Conservation (phyloP, 768 basidiomycete genomes). For the Neoboletus subvelutipes region DNA sequence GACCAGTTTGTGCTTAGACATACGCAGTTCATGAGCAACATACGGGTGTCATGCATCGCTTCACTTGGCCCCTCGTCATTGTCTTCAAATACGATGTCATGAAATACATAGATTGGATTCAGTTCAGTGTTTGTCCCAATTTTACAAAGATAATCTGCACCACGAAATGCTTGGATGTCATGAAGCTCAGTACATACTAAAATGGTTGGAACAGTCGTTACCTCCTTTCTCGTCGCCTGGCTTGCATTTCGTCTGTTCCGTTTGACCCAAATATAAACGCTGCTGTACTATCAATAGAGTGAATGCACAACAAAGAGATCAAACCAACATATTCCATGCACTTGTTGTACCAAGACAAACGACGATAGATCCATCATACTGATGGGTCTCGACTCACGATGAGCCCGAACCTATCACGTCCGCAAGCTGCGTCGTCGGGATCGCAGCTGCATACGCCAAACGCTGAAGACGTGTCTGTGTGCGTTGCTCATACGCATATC, state of each 20-base stretch:
- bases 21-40: too few relatives aligned
- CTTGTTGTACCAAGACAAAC: not conserved
- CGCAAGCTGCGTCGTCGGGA: constrained; percentile 52
- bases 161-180: too few relatives aligned
- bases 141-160: too few relatives aligned
- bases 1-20: too few relatives aligned
- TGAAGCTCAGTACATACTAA: too few relatives aligned
- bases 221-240: not conserved
- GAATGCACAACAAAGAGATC: not conserved
- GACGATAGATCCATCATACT: not conserved
- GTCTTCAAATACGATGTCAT: too few relatives aligned
- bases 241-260: not conserved
- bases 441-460: constrained; percentile 50
- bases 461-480: constrained; percentile 51
- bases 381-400: not conserved
- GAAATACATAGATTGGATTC: too few relatives aligned
- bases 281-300: not conserved
- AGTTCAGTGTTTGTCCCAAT: too few relatives aligned
- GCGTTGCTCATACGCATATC: constrained; percentile 52
- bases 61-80: too few relatives aligned
- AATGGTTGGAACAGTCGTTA: not conserved
- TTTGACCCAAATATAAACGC: not conserved
- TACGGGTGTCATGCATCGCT: too few relatives aligned
- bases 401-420: constrained; percentile 29
- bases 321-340: not conserved